These are phyloP conservation scores for Mrakia gelida DNA, from an alignment of 768 basidiomycete genomes.

Conservation along the genomic window DNA sequence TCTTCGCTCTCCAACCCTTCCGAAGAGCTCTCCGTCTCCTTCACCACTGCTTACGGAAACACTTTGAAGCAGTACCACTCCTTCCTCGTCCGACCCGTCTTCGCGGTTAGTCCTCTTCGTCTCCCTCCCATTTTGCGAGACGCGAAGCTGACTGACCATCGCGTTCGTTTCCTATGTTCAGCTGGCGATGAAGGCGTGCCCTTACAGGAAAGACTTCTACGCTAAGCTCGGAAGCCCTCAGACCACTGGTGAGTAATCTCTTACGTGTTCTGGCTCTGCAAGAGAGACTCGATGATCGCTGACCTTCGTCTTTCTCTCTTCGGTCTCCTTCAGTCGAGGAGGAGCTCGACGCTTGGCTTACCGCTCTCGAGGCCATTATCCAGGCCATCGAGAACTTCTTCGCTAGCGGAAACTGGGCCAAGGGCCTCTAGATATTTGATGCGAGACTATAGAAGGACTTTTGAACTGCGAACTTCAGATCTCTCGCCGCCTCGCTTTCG, in stretches of 20 bases:
- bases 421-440: conserved; percentile 20
- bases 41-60: conserved; percentile 71
- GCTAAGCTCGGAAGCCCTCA: conserved; percentile 53
- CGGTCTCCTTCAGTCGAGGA: conserved; percentile 43
- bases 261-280: not conserved
- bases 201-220: conserved; percentile 59
- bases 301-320: not conserved
- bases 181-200: conserved; percentile 67
- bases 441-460: no score
- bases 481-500: no score
- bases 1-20: conserved; percentile 61
- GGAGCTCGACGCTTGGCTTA: conserved; percentile 55
- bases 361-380: conserved; percentile 54
- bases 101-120: conserved; percentile 49
- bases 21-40: conserved; percentile 67
- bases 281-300: not conserved
- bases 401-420: conserved; percentile 32
- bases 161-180: conserved; percentile 38
- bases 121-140: not conserved
- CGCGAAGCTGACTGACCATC: not conserved
- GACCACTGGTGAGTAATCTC: conserved; percentile 40
- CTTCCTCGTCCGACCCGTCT: conserved; percentile 60
- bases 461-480: no score
- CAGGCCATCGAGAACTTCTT: conserved; percentile 51
- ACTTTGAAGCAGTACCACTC: conserved; percentile 83